phyloP scores from a whole-genome alignment of 176 grass and related monocot genomes.

The Eremochloa ophiuroides region DNA sequence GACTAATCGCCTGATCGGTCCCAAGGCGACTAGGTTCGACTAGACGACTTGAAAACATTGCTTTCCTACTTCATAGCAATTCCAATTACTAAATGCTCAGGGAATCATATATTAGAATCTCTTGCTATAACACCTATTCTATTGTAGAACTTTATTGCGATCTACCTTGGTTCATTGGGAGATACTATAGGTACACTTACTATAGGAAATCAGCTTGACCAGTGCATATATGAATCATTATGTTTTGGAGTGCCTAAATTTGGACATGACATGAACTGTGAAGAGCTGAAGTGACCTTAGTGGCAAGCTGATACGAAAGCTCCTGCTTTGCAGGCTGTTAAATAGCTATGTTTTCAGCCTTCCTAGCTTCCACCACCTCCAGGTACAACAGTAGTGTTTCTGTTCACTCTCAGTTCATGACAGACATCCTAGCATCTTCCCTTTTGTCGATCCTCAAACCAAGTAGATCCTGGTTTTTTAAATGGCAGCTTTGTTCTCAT shows the following conservation, averaged over 20 bases:
- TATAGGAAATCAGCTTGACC: background rate
- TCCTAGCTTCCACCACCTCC: background rate
- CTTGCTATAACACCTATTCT: background rate
- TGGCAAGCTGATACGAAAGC: background rate
- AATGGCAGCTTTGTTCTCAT: constrained; percentile 48
- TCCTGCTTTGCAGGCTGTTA: background rate
- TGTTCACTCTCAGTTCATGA: constrained; percentile 21
- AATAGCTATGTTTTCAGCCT: constrained; percentile 3
- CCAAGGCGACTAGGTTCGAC: no score
- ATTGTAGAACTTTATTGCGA: constrained; percentile 3
- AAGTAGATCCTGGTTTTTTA: constrained; percentile 68
- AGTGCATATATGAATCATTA: background rate
- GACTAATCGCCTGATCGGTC: no score
- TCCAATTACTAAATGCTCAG: background rate
- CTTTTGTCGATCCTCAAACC: constrained; percentile 45
- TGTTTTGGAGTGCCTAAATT: no score
- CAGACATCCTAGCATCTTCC: constrained; percentile 17
- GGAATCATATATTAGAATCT: background rate
- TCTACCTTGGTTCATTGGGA: background rate
- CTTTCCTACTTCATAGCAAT: constrained; percentile 13
- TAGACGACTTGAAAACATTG: no score
- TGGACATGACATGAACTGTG: constrained; percentile 16
- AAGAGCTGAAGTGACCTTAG: constrained; percentile 27
- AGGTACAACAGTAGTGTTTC: background rate
- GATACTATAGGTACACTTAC: background rate